Evolutionary conservation across 768 basidiomycete species (phyloP).

Genomic region (Leucocoprinus sp.): DNA sequence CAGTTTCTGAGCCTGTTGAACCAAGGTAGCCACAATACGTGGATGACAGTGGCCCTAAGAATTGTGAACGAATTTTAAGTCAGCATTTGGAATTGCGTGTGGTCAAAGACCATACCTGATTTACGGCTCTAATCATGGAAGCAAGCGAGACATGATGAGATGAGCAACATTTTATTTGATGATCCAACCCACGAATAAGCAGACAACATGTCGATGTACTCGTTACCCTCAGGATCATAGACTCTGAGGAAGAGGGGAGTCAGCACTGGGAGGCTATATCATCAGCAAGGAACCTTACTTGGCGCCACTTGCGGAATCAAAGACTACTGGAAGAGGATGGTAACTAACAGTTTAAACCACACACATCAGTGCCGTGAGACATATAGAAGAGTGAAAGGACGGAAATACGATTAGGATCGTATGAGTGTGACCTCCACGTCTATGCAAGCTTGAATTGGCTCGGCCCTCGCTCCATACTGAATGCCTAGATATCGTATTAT

Average conservation of each 20-base stretch:
- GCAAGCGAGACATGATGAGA: slow-evolving; percentile 6
- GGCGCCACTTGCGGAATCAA: slow-evolving; percentile 83
- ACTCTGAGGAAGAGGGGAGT: slow-evolving; percentile 32
- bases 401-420: slow-evolving; percentile 14
- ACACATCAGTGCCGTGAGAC: slow-evolving; percentile 25
- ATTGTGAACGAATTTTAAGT: neutral
- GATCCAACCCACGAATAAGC: slow-evolving; percentile 77
- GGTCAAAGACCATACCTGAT: slow-evolving; percentile 51
- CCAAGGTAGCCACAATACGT: slow-evolving; percentile 70
- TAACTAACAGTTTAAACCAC: slow-evolving; percentile 63
- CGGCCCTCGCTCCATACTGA: slow-evolving; percentile 3
- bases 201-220: slow-evolving; percentile 97
- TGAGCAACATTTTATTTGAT: neutral
- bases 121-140: slow-evolving; percentile 39
- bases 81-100: neutral
- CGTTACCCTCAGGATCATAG: slow-evolving; percentile 92
- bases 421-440: slow-evolving; percentile 6
- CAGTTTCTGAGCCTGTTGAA: slow-evolving; percentile 79
- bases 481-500: slow-evolving; percentile 1
- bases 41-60: slow-evolving; percentile 86
- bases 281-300: slow-evolving; percentile 56
- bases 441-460: neutral
- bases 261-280: slow-evolving; percentile 12
- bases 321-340: slow-evolving; percentile 91
- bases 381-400: slow-evolving; percentile 18